phyloP scores from a whole-genome alignment of 495 filamentous ascomycete species.

The Penicillium soppii region DNA sequence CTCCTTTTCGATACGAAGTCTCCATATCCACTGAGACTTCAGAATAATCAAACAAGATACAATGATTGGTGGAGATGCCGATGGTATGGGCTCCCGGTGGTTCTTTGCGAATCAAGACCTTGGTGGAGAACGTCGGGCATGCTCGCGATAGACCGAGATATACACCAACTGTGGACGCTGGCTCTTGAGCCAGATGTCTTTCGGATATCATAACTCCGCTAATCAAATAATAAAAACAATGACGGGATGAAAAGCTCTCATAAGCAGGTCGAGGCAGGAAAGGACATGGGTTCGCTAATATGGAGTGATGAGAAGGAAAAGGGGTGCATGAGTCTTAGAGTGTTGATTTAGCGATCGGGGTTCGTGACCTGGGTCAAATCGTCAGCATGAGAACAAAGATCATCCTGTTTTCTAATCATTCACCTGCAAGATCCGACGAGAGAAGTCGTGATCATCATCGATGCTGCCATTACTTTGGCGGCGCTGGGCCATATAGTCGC shows the following conservation, averaged over 20 bases:
- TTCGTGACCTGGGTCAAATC: conserved; percentile 43
- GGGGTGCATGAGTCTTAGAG: background rate
- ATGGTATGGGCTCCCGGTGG: background rate
- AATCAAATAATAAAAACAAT: conserved; percentile 23
- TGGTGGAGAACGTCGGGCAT: too few relatives aligned
- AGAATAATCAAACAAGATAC: background rate
- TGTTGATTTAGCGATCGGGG: conserved; percentile 38
- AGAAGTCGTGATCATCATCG: conserved; percentile 97
- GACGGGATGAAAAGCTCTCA: conserved; percentile 11
- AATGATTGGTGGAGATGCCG: background rate
- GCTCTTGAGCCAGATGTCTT: conserved; percentile 22
- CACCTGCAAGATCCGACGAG: conserved; percentile 91
- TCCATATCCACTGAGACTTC: conserved; percentile 1
- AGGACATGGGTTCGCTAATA: conserved; percentile 6
- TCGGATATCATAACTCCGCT: conserved; percentile 31
- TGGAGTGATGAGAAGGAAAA: conserved; percentile 2
- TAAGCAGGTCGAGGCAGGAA: conserved; percentile 5
- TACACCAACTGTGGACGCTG: conserved; percentile 22
- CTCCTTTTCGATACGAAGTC: conserved; percentile 20
- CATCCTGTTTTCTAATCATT: conserved; percentile 15
- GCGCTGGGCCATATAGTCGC: conserved; percentile 76
- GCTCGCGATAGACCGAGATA: too few relatives aligned
- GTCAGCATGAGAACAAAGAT: conserved; percentile 3
- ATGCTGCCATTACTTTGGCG: conserved; percentile 96
- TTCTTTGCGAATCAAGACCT: too few relatives aligned